Evolutionary conservation across 345 rosid species (phyloP).

Genomic region (Populus nigra): DNA sequence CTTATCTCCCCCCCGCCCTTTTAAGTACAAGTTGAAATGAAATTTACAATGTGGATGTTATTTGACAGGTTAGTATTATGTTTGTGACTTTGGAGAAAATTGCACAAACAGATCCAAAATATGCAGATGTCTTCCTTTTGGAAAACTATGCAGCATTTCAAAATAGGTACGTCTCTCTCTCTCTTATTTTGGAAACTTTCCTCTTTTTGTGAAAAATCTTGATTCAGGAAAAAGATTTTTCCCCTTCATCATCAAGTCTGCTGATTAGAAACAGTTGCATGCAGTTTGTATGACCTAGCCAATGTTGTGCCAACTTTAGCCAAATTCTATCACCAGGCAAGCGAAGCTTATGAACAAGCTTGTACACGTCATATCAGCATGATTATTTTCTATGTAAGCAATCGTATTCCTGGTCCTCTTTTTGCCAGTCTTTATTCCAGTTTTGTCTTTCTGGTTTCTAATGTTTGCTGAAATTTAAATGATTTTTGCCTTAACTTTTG

Average conservation of each 20-base stretch:
- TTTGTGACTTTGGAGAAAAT: constrained; percentile 91
- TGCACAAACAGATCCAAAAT: constrained; percentile 88
- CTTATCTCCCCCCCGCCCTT: not conserved
- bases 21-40: not conserved
- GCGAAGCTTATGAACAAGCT: constrained; percentile 98
- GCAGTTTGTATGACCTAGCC: constrained; percentile 95
- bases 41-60: constrained; percentile 18
- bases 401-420: constrained; percentile 3
- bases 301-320: constrained; percentile 95
- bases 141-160: constrained; percentile 99
- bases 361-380: constrained; percentile 93
- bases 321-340: constrained; percentile 98
- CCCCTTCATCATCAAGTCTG: not conserved
- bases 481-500: not conserved
- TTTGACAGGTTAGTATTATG: constrained; percentile 87
- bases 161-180: constrained; percentile 54
- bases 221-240: not conserved
- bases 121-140: constrained; percentile 82
- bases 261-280: constrained; percentile 35
- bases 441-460: not conserved
- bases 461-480: not conserved
- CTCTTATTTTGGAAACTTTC: not conserved
- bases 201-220: not conserved
- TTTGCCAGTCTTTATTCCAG: not conserved
- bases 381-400: constrained; percentile 89